Base-by-base conservation (phyloP, 352 stramenopile species). In the Globisporangium nodosum region DNA sequence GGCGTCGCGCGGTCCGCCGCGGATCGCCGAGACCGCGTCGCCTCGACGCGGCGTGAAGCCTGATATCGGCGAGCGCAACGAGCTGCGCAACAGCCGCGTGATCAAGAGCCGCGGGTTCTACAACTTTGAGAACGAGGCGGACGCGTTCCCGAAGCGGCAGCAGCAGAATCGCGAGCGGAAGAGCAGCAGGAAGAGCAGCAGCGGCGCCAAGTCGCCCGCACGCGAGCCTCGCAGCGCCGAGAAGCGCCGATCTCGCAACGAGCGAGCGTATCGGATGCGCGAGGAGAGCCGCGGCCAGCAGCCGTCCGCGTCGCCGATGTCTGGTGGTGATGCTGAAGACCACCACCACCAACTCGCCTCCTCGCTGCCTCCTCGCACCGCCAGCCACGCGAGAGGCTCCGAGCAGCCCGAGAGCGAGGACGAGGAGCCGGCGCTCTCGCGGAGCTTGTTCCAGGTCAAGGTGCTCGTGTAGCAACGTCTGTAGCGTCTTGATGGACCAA, bases 71-170 rank as follows among this genome's bases (percentile, higher is more conserved):
- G 6, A 49, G 6, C 50, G 43, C 9, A 52, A 40, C 3, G 46
- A 60, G 11, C 35, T 91, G 18, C 75, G 73, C 53, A 78, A 51
- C 52, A 90, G 78, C 46, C 81, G 81, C 9, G 74, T 88, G 18
- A 92, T 92, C 59, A 85, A 85, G 61, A 92, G 81, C 58, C 72
- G 81, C 33, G 81, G 81, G 0, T 92, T 88, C 50, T 92, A 92
- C 54, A 71, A 87, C 55, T 65, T 90, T 27, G 71, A 84, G 24
- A 65, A 56, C 9, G 66, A 67, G 39, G 35, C 39, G 11, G 33
- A 39, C 13, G 55, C 56, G 50, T 58, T 64, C 20, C 43, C 56
- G 21, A 37, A 30, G 11, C 56, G 35, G 16, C 56, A 27, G 30
- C 56, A 13, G 35, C 18, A 18, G 43, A 49, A n/a, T 27, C 45